Evolutionary conservation across 208 protist genomes (phyloP), one percentile per base, ranked within the genome.

Genomic region (Leishmania aethiopica): DNA sequence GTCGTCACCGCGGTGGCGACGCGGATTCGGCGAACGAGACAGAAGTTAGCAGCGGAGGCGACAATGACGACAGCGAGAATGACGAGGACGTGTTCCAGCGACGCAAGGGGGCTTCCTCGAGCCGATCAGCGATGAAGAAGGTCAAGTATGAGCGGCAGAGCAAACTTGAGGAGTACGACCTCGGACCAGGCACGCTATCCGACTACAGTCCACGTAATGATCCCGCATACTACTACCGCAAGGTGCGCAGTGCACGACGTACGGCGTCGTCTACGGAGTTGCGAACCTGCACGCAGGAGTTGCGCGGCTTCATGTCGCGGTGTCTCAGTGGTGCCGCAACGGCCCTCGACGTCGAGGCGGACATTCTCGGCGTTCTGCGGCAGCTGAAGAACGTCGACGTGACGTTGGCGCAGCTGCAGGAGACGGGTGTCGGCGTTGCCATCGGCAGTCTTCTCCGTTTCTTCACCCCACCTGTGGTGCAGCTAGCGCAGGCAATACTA

Each of bases 401-500:
- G 53, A 90, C 90, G 15, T 75, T 91, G n/a, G 82, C 86, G 22
- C 93, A 96, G 86, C 92, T 96, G 40, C 77, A 84, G 64, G 60
- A 75, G 51, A 90, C 87, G 1, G 78, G 82, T 55, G 84, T 96
- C 51, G 94, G 94, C 4, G 88, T 91, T n/a, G 76, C 81, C 25
- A 88, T 96, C 15, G 94, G 94, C 35, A 72, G 85, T 19, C 88
- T 97, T 49, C 73, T 86, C 59, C 71, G 80, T 22, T 64, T 53
- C 49, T 94, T 92, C 67, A 89, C 92, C 6, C 17, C 73, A 4
- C 78, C 84, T 0, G 85, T 94, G 11, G 82, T 81, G 37, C 75
- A 81, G 53, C 89, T 97, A 19, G 88, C 94, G 0, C 57, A 88
- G 59, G 92, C 90, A 7, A 94, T 96, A 82, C 72, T 94, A 2